Evolutionary conservation across 2,329 filamentous ascomycete species (phyloP).

Genomic region (Drechmeria coniospora): DNA sequence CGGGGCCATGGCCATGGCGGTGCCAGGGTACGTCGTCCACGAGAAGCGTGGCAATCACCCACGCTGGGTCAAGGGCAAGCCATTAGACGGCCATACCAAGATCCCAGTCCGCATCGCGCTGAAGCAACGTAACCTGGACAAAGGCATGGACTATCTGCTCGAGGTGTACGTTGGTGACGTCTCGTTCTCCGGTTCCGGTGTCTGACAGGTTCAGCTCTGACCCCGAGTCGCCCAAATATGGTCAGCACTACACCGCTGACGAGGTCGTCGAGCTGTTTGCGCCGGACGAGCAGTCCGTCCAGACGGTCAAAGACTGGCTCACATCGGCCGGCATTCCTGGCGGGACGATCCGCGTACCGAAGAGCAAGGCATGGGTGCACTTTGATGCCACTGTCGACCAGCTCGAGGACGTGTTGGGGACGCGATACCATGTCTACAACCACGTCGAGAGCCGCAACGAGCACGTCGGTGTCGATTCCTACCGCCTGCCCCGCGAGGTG

Average conservation of each 20-base stretch:
- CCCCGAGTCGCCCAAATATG: conserved; percentile 27
- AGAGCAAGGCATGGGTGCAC: conserved; percentile 35
- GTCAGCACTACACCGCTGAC: conserved; percentile 28
- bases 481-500: conserved; percentile 22
- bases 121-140: conserved; percentile 28
- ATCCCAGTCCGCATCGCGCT: conserved; percentile 27
- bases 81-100: conserved; percentile 6
- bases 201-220: conserved; percentile 13
- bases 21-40: conserved; percentile 15
- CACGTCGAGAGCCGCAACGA: conserved; percentile 16
- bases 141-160: conserved; percentile 25
- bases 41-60: conserved; percentile 12
- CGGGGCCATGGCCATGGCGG: conserved; percentile 4
- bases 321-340: conserved; percentile 30
- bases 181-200: too few relatives aligned
- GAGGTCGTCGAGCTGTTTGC: conserved; percentile 28
- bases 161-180: conserved; percentile 15
- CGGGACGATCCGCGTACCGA: conserved; percentile 31
- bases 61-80: conserved; percentile 12
- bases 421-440: conserved; percentile 35
- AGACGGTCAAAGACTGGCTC: conserved; percentile 38
- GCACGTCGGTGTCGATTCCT: conserved; percentile 26
- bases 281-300: conserved; percentile 26
- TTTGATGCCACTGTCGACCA: conserved; percentile 39
- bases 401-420: conserved; percentile 34